Evolutionary conservation across 2,329 filamentous ascomycete genomes (phyloP), one percentile per base, ranked within the genome.

Genomic region (Microsporum ferrugineum): DNA sequence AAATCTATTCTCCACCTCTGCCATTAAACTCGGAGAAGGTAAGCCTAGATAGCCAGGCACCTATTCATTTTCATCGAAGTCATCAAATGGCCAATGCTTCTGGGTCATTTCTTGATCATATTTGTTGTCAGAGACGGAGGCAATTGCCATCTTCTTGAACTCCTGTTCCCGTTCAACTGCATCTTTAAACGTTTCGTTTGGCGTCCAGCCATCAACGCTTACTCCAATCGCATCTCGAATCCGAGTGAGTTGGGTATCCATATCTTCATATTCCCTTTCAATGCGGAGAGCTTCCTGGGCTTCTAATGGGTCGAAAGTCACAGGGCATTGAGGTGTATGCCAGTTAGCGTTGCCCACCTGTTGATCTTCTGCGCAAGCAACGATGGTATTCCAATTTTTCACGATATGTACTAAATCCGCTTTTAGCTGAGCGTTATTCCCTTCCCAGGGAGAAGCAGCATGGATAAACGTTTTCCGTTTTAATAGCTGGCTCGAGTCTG

Each of bases 51-150:
- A 41, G 2, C 31, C 8, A 2, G 14, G 53, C 14, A 53, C 6
- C n/a, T 59, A 61, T 36, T 62, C 57, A 31, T 60, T 38, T 33
- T 62, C 61, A 31, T 62, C 47, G 10, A 31, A 57, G 34, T 62
- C 58, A 51, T 60, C 61, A 57, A 62, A 57, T 8, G 58, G 58
- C 61, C 61, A 60, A 57, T 62, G 57, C 38, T 59, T 51, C 58
- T 62, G 58, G 7, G 51, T 57, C 61, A 60, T 62, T 38, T 34
- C 34, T 38, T 45, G 36, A 2, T 43, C 29, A 29, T 6, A 27
- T 47, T 38, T 17, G 31, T 57, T 55, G 14, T 62, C 60, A 5
- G 31, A 29, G 39, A 53, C 36, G 1, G 58, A 38, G 17, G 33
- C 61, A 36, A 60, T 23, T 38, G 4, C 36, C 38, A 36, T 29